Base-by-base conservation (phyloP, 805 yeast species). In the Pichia insulana region DNA sequence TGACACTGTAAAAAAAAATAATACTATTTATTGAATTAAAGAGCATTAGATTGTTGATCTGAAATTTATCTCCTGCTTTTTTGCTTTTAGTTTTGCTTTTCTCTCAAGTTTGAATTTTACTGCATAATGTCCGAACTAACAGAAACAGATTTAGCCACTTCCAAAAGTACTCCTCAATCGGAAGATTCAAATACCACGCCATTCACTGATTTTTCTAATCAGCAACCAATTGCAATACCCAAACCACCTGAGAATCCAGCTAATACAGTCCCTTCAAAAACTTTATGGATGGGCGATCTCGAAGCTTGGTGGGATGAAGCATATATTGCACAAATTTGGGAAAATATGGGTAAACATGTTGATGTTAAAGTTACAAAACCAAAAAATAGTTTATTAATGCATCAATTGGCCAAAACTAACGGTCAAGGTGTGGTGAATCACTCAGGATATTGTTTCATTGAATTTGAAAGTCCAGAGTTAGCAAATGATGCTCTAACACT, bases 271-370 rank as follows among this genome's bases (percentile, higher is more conserved):
- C 68, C 72, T 12, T 87, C 94, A 20, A 70, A 82, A 46, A 83
- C 94, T 1, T 63, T 83, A 27, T 83, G 94, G 94, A 83, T 83
- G 94, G 94, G 94, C 10, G 92, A 83, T 59, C 65, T 83, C 50
- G 90, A 83, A 55, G 86, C 90, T 1, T 76, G 82, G 75, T 74
- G 82, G 54, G 86, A 80, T 55, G 92, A 83, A 56, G 67, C 63
- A 3, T 75, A 76, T 19, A 65, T 76, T 13, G 67, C 69, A 39
- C 64, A 76, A 36, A 67, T 85, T 59, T 82, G 88, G 87, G 67
- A 67, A 26, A 63, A 72, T 20, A 52, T 78, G 39, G 70, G 73
- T 42, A 75, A 73, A 50, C 57, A 65, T 26, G 90, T 83, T 22
- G 60, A 67, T 25, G 88, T 81, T 25, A 83, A 83, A 59, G 66